Percentiles rank a stretch among this genome's conserved stretches.
These are phyloP conservation scores for Exsudoporus frostii DNA, from an alignment of 768 basidiomycete species.

Conservation along the genomic window DNA sequence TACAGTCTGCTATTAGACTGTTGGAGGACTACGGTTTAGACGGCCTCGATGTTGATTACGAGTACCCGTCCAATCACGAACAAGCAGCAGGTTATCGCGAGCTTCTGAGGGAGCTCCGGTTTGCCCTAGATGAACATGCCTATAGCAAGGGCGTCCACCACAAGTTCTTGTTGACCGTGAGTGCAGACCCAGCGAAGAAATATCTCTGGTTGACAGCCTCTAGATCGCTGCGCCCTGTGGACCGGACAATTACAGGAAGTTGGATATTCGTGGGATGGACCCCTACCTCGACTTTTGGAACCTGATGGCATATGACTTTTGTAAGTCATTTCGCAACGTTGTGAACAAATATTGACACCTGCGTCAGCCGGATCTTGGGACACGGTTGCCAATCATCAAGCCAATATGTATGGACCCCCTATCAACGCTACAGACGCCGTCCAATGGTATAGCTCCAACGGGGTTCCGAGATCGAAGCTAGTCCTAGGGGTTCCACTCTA, in stretches of 20 bases:
- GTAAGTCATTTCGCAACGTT: conserved; percentile 37
- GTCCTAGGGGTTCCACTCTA: conserved; percentile 92
- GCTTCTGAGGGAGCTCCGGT: conserved; percentile 73
- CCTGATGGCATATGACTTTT: conserved; percentile 90
- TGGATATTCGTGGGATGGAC: conserved; percentile 84
- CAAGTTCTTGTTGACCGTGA: conserved; percentile 71
- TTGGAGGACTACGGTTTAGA: conserved; percentile 92
- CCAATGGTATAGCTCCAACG: conserved; percentile 64
- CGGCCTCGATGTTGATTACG: conserved; percentile 90
- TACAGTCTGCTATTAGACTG: conserved; percentile 71
- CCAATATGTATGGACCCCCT: conserved; percentile 71
- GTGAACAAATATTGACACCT: conserved; percentile 9
- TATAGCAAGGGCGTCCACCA: conserved; percentile 56
- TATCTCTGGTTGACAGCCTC: conserved; percentile 1
- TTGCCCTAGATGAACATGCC: conserved; percentile 74
- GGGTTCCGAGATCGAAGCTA: conserved; percentile 75
- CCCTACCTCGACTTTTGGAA: conserved; percentile 93
- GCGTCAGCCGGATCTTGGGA: conserved; percentile 75
- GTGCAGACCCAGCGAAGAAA: conserved; percentile 21
- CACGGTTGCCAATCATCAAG: conserved; percentile 71
- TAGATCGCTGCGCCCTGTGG: conserved; percentile 95
- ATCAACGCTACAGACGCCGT: conserved; percentile 65
- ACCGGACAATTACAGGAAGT: conserved; percentile 75
- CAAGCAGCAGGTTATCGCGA: conserved; percentile 84
- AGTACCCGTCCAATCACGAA: conserved; percentile 77